Conservation (phyloP, 768 basidiomycete species). For the Crucibulum laeve region DNA sequence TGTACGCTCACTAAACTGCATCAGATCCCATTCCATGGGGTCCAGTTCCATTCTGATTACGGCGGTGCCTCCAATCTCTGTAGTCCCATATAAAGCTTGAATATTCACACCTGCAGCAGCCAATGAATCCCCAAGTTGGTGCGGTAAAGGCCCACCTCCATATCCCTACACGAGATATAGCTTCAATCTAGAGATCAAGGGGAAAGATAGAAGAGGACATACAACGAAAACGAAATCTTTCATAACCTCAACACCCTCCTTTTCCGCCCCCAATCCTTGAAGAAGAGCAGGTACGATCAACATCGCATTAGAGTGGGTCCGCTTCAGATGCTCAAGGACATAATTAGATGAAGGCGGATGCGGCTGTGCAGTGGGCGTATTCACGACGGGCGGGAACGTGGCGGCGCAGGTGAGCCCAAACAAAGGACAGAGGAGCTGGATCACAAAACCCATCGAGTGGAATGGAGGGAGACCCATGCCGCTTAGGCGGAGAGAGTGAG, state of each 20-base stretch:
- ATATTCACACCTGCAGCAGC: conserved; percentile 28
- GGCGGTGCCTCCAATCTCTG: conserved; percentile 25
- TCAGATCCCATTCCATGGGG: conserved; percentile 25
- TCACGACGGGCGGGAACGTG: conserved; percentile 27
- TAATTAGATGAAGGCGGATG: conserved; percentile 33
- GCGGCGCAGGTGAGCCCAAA: conserved; percentile 16
- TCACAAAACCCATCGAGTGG: conserved; percentile 26
- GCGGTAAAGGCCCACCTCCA: conserved; percentile 30
- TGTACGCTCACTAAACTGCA: conserved; percentile 17
- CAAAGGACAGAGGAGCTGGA: conserved; percentile 26
- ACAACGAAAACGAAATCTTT: conserved; percentile 18
- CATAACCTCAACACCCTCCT: conserved; percentile 18
- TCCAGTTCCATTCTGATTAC: conserved; percentile 9
- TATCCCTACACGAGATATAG: conserved; percentile 17
- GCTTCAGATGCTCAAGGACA: conserved; percentile 24
- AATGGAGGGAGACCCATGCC: conserved; percentile 33
- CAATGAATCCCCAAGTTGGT: conserved; percentile 29
- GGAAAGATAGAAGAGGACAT: conserved; percentile 2
- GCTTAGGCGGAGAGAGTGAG: conserved; percentile 13
- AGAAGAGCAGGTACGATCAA: conserved; percentile 32
- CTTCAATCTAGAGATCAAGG: background rate
- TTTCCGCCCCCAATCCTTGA: conserved; percentile 18
- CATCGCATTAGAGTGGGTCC: conserved; percentile 19
- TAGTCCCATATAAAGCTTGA: conserved; percentile 28
- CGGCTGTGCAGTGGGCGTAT: conserved; percentile 19